Percentiles rank a stretch among this genome's conserved stretches.
phyloP scores from a whole-genome alignment of 352 stramenopile genomes.

The Albugo candida region DNA sequence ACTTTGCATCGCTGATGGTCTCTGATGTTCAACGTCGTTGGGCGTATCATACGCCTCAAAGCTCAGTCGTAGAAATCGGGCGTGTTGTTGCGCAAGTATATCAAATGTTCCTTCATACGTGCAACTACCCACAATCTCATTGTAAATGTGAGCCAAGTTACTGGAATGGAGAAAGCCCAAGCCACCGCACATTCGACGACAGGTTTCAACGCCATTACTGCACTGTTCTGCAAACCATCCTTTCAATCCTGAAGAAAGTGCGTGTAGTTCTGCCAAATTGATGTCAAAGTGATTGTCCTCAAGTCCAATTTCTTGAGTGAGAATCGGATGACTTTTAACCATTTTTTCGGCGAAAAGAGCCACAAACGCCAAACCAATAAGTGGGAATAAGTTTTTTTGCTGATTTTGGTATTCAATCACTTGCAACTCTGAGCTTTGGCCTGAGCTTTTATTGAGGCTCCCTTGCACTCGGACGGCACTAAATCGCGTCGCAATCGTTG shows the following conservation, averaged over 20 bases:
- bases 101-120: constrained; percentile 58
- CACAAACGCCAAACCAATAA: not conserved
- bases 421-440: constrained; percentile 12
- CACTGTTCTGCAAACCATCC: constrained; percentile 5
- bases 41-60: no score
- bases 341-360: not conserved
- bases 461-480: constrained; percentile 34
- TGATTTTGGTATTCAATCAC: not conserved
- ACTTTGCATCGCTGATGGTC: no score
- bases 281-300: not conserved
- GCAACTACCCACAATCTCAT: constrained; percentile 20
- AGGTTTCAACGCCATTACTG: constrained; percentile 79
- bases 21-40: no score
- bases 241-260: not conserved
- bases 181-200: constrained; percentile 87
- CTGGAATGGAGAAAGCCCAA: constrained; percentile 51
- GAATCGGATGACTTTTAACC: not conserved
- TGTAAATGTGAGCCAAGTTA: constrained; percentile 16
- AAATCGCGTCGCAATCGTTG: constrained; percentile 47
- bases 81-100: constrained; percentile 47
- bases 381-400: not conserved
- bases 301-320: not conserved
- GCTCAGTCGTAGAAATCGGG: constrained; percentile 15
- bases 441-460: constrained; percentile 38
- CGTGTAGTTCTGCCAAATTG: not conserved